Conservation (phyloP, 1,284 basidiomycete species). For the Apiotrichum sp. region DNA sequence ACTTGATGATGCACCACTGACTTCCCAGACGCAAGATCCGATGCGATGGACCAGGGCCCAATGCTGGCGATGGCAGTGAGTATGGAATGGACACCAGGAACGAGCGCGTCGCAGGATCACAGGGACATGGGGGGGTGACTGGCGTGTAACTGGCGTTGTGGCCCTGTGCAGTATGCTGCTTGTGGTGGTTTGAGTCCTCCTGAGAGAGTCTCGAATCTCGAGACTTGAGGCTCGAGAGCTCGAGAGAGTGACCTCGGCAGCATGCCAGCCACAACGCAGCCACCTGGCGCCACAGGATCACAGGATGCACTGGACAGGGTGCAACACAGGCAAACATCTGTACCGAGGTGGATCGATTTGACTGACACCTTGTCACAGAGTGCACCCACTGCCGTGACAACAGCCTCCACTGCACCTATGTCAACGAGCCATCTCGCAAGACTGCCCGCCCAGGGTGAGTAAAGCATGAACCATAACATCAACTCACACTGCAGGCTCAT, state of each 20-base stretch:
- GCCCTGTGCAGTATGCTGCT: background rate
- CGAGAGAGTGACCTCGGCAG: too few relatives aligned
- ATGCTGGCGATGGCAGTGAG: slow-evolving; percentile 28
- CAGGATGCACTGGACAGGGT: too few relatives aligned
- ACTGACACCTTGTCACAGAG: slow-evolving; percentile 14
- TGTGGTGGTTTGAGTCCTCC: too few relatives aligned
- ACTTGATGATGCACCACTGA: background rate
- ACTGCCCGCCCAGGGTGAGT: slow-evolving; percentile 69
- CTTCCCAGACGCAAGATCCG: slow-evolving; percentile 36
- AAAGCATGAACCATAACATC: background rate
- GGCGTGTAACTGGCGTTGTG: background rate
- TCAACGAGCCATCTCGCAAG: slow-evolving; percentile 67
- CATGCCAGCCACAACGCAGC: background rate
- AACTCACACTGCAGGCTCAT: slow-evolving; percentile 47
- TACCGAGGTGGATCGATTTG: background rate
- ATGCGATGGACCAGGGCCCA: slow-evolving; percentile 37
- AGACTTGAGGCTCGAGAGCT: too few relatives aligned
- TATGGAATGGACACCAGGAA: background rate
- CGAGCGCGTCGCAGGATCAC: background rate
- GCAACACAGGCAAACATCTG: too few relatives aligned
- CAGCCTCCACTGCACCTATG: slow-evolving; percentile 66
- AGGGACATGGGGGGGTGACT: too few relatives aligned
- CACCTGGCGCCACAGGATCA: too few relatives aligned
- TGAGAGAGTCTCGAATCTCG: too few relatives aligned
- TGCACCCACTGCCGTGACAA: slow-evolving; percentile 74